These are phyloP conservation scores for Scenedesmus sp. DNA, from an alignment of 163 green algal species.

Conservation along the genomic window DNA sequence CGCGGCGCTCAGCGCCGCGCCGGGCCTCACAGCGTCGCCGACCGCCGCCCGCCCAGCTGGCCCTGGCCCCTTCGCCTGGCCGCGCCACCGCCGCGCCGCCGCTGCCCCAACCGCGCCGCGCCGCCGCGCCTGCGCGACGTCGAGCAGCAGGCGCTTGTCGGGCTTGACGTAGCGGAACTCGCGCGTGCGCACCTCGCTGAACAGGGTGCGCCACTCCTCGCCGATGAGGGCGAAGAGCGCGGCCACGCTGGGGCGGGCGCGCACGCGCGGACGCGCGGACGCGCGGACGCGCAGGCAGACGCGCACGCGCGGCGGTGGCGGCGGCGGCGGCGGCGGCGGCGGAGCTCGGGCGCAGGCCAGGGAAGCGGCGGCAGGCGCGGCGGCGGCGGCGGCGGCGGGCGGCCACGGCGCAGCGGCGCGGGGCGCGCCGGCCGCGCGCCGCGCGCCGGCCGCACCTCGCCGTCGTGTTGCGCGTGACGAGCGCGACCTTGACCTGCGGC, in stretches of 20 bases:
- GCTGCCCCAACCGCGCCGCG: too few relatives aligned
- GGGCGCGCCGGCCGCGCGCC: not conserved
- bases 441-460: constrained; percentile 26
- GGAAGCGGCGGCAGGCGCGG: not conserved
- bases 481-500: constrained; percentile 59
- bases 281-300: too few relatives aligned
- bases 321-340: not conserved
- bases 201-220: constrained; percentile 62
- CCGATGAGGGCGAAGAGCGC: constrained; percentile 65
- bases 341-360: not conserved
- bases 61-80: too few relatives aligned
- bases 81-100: too few relatives aligned
- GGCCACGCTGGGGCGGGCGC: constrained; percentile 36
- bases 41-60: too few relatives aligned
- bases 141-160: constrained; percentile 69
- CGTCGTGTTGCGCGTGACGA: constrained; percentile 81
- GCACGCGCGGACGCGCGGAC: too few relatives aligned
- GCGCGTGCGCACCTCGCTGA: constrained; percentile 72
- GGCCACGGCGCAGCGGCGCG: too few relatives aligned
- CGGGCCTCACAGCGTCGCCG: too few relatives aligned
- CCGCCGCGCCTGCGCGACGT: constrained; percentile 73
- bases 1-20: too few relatives aligned
- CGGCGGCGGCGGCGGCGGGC: too few relatives aligned
- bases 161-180: constrained; percentile 79
- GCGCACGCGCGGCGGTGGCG: not conserved